Conservation (phyloP, 2,329 filamentous ascomycete genomes). For the Alternaria rosae region DNA sequence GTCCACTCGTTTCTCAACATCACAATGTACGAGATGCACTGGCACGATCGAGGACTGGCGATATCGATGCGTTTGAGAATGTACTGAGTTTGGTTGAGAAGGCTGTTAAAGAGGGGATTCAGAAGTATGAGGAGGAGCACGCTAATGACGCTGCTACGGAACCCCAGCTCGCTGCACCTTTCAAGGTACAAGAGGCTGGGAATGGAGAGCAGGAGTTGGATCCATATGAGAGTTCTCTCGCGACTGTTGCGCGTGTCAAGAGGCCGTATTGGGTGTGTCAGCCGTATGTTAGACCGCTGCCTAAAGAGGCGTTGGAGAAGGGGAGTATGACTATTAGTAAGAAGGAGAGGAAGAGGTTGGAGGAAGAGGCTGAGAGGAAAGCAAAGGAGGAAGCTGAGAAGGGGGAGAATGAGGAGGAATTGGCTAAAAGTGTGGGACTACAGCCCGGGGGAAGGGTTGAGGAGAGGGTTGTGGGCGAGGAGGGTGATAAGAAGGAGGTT, state of each 20-base stretch:
- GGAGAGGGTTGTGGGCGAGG: slow-evolving; percentile 55
- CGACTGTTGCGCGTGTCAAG: slow-evolving; percentile 73
- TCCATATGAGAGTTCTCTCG: slow-evolving; percentile 66
- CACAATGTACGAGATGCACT: slow-evolving; percentile 87
- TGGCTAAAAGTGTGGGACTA: slow-evolving; percentile 30
- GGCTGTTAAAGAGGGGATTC: slow-evolving; percentile 74
- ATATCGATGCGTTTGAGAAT: slow-evolving; percentile 78
- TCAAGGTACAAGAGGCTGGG: too few species aligned
- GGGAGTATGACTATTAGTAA: slow-evolving; percentile 78
- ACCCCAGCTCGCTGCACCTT: neutral
- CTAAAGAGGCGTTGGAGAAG: slow-evolving; percentile 84
- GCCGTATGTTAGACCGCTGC: slow-evolving; percentile 83
- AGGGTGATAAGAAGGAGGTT: slow-evolving; percentile 21
- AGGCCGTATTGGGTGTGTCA: slow-evolving; percentile 91
- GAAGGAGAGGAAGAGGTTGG: slow-evolving; percentile 60
- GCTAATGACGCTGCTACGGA: slow-evolving; percentile 6
- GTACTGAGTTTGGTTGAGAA: slow-evolving; percentile 78
- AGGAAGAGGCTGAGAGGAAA: slow-evolving; percentile 52
- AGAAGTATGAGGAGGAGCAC: slow-evolving; percentile 65
- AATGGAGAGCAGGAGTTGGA: too few species aligned
- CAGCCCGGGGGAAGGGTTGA: slow-evolving; percentile 52
- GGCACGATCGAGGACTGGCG: slow-evolving; percentile 70
- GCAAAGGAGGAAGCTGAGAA: slow-evolving; percentile 52
- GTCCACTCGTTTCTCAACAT: slow-evolving; percentile 80
- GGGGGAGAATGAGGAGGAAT: slow-evolving; percentile 42